phyloP scores from a whole-genome alignment of 2,329 filamentous ascomycete species.

The Drechslera avenae region DNA sequence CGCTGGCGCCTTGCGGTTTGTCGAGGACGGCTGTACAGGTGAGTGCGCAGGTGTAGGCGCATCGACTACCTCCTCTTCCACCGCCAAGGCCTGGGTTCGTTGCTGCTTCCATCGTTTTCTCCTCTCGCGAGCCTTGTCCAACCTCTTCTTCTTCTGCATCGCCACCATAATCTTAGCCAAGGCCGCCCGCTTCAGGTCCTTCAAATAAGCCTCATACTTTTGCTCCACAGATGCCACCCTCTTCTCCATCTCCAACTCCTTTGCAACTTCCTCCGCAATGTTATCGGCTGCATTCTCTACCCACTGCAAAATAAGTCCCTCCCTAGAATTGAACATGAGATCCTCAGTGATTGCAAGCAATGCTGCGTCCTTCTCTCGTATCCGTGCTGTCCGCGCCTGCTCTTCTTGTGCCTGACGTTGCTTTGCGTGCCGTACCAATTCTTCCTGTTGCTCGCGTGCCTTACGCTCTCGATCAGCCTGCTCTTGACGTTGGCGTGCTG shows the following conservation, averaged over 20 bases:
- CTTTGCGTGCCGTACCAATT: constrained; percentile 24
- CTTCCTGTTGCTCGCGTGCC: constrained; percentile 28
- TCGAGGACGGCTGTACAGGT: neutral
- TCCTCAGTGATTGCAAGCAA: constrained; percentile 45
- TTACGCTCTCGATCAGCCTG: constrained; percentile 21
- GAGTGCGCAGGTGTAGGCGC: constrained; percentile 3
- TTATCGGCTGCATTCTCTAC: constrained; percentile 48
- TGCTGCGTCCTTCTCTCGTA: constrained; percentile 26
- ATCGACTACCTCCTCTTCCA: constrained; percentile 8
- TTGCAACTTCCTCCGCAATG: constrained; percentile 43
- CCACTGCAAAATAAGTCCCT: constrained; percentile 54
- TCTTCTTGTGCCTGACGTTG: constrained; percentile 28
- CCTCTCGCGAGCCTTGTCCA: constrained; percentile 27
- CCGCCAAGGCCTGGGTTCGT: constrained; percentile 15
- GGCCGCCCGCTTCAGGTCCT: constrained; percentile 26
- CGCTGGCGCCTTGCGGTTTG: constrained; percentile 4
- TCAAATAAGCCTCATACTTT: constrained; percentile 22
- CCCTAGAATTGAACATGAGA: constrained; percentile 45
- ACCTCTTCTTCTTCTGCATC: constrained; percentile 33
- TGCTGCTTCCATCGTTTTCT: constrained; percentile 33
- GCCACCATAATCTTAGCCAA: constrained; percentile 27
- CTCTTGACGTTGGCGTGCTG: constrained; percentile 20
- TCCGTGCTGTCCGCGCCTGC: constrained; percentile 19
- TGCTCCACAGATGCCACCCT: constrained; percentile 24
- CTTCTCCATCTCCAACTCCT: constrained; percentile 42